Conservation (phyloP, 208 protist species). For the Trypanosoma conorhini region DNA sequence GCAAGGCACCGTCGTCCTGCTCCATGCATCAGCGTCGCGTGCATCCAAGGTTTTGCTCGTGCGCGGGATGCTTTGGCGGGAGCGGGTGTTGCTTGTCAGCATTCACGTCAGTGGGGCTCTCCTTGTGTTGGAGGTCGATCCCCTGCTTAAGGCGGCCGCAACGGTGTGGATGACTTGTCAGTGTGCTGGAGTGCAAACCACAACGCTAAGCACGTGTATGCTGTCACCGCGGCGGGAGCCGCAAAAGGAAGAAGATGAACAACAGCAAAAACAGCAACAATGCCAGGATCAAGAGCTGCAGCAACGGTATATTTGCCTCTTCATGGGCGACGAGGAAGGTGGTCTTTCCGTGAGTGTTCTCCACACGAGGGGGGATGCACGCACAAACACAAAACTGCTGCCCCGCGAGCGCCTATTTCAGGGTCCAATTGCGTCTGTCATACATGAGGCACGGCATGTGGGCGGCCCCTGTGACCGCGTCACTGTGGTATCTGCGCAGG, state of each 20-base stretch:
- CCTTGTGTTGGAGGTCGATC: conserved; percentile 3
- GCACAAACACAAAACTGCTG: background rate
- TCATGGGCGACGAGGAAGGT: conserved; percentile 20
- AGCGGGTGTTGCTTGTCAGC: conserved; percentile 8
- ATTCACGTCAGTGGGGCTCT: conserved; percentile 19
- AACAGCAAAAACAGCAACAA: conserved; percentile 2
- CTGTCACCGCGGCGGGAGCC: background rate
- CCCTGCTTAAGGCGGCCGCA: background rate
- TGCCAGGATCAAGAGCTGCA: background rate
- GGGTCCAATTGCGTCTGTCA: conserved; percentile 5
- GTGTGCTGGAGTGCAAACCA: conserved; percentile 18
- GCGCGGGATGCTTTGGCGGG: conserved; percentile 1
- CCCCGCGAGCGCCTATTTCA: conserved; percentile 14
- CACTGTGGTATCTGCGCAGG: conserved; percentile 15
- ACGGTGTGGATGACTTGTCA: background rate
- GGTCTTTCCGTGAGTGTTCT: conserved; percentile 3
- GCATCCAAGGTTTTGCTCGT: conserved; percentile 25
- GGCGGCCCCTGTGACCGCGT: background rate
- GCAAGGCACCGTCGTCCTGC: background rate
- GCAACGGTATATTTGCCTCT: conserved; percentile 8
- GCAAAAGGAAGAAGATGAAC: background rate
- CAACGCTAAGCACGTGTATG: conserved; percentile 6
- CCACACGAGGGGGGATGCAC: background rate
- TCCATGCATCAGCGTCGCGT: background rate
- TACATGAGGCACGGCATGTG: background rate